Percentiles rank a stretch among this genome's conserved stretches.
Evolutionary conservation across 495 filamentous ascomycete genomes (phyloP).

Genomic region (Jackrogersella minutella): DNA sequence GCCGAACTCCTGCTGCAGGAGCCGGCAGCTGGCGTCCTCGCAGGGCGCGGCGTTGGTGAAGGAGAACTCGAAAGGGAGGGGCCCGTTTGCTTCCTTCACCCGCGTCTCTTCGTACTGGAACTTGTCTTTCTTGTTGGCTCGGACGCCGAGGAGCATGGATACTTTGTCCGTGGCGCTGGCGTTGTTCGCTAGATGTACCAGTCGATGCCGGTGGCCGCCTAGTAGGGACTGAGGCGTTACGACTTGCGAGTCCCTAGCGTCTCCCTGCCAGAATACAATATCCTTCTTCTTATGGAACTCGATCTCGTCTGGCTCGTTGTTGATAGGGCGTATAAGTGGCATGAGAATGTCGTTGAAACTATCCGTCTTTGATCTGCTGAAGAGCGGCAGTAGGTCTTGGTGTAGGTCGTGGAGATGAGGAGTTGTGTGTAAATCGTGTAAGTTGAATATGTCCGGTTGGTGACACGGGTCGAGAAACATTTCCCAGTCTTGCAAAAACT

Average conservation of each 20-base stretch:
- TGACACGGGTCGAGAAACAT: slow-evolving; percentile 74
- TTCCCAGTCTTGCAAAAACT: slow-evolving; percentile 71
- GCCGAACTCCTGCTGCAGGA: slow-evolving; percentile 61
- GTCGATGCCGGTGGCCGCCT: slow-evolving; percentile 62
- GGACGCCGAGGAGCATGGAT: slow-evolving; percentile 50
- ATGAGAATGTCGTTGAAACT: slow-evolving; percentile 78
- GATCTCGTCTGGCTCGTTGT: slow-evolving; percentile 55
- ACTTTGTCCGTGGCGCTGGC: slow-evolving; percentile 48
- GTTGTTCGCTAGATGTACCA: slow-evolving; percentile 68
- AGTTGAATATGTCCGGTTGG: slow-evolving; percentile 76
- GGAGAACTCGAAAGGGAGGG: slow-evolving; percentile 53
- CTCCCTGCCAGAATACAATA: slow-evolving; percentile 70
- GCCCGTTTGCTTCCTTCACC: slow-evolving; percentile 45
- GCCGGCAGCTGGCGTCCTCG: slow-evolving; percentile 60
- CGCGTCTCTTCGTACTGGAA: slow-evolving; percentile 48
- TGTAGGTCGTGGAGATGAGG: slow-evolving; percentile 68
- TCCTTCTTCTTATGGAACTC: slow-evolving; percentile 62
- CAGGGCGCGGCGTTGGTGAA: slow-evolving; percentile 60
- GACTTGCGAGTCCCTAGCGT: slow-evolving; percentile 44
- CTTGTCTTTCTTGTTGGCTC: slow-evolving; percentile 30
- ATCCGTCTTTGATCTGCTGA: slow-evolving; percentile 73
- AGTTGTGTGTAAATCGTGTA: slow-evolving; percentile 75
- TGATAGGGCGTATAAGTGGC: slow-evolving; percentile 76
- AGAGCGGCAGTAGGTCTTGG: slow-evolving; percentile 72
- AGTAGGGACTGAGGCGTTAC: slow-evolving; percentile 47